Conservation (phyloP, 306 rosid species). For the Vicia sativa region DNA sequence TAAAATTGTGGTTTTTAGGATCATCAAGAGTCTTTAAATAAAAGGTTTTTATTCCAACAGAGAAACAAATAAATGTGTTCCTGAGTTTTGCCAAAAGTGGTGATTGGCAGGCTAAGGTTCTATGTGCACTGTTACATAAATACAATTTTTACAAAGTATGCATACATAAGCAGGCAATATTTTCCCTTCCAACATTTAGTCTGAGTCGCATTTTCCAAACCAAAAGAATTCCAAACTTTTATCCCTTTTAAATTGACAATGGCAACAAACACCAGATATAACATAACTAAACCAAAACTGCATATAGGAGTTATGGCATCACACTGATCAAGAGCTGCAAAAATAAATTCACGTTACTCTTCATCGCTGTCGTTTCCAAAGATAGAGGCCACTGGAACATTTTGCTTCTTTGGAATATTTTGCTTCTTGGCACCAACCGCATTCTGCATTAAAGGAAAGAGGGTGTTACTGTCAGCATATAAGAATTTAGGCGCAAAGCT, state of each 20-base stretch:
- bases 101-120: background rate
- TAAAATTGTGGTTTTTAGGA: background rate
- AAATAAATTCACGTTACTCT: conserved; percentile 42
- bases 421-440: conserved; percentile 60
- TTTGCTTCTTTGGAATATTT: conserved; percentile 63
- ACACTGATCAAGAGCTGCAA: conserved; percentile 27
- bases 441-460: conserved; percentile 43
- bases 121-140: conserved; percentile 2
- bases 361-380: conserved; percentile 74
- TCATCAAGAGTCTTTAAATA: background rate
- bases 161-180: conserved; percentile 1
- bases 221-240: conserved; percentile 4
- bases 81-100: conserved; percentile 3
- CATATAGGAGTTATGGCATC: conserved; percentile 28
- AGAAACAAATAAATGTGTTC: background rate
- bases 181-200: conserved; percentile 1
- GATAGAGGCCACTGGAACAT: conserved; percentile 58
- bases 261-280: conserved; percentile 1
- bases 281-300: conserved; percentile 27
- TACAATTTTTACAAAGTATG: conserved; percentile 7
- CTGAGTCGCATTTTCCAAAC: conserved; percentile 22
- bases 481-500: background rate
- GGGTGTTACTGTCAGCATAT: background rate
- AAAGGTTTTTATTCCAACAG: background rate
- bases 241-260: conserved; percentile 6